Conservation (phyloP, 257 asterid species). For the Solanum stenotomum region DNA sequence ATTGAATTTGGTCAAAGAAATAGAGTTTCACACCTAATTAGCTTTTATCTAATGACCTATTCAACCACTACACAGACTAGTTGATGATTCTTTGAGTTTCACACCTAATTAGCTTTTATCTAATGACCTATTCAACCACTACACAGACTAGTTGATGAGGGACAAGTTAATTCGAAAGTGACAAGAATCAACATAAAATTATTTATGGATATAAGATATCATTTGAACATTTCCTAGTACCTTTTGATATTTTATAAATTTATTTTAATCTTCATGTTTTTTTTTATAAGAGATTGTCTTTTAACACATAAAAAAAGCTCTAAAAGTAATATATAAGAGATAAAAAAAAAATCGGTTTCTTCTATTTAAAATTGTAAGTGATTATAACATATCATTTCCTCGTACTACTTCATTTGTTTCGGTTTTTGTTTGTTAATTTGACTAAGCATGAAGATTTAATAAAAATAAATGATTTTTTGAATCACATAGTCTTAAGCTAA, state of each 20-base stretch:
- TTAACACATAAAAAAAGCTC: background rate
- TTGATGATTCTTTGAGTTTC: no score
- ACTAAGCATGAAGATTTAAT: background rate
- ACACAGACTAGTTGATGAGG: background rate
- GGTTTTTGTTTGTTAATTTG: background rate
- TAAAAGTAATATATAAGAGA: background rate
- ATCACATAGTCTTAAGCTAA: background rate
- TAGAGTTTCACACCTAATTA: background rate
- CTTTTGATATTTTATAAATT: background rate
- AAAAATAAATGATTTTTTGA: background rate
- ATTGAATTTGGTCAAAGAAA: background rate
- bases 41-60: background rate
- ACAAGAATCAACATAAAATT: background rate
- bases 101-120: no score
- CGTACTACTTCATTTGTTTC: background rate
- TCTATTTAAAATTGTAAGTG: background rate
- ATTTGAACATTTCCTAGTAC: background rate
- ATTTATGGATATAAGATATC: background rate
- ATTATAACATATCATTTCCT: background rate
- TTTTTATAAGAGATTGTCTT: background rate
- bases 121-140: no score
- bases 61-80: no score
- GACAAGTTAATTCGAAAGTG: background rate
- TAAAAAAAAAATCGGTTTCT: background rate
- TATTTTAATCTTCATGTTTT: background rate